Evolutionary conservation across 169 alveolate species (phyloP).

Genomic region (Eimeria sp.): DNA sequence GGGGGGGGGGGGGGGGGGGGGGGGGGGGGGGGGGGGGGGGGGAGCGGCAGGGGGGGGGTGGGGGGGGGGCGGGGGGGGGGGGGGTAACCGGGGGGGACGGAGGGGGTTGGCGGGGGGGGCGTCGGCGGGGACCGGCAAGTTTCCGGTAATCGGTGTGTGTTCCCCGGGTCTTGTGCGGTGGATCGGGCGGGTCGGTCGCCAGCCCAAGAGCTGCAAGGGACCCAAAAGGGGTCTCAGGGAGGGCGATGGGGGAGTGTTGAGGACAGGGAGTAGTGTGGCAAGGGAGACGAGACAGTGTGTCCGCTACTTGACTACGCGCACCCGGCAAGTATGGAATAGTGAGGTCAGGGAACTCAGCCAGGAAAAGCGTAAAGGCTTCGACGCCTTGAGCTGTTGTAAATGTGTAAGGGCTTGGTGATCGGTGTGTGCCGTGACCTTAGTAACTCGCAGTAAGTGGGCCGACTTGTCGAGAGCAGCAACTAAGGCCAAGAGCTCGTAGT

Average conservation of each 20-base stretch:
- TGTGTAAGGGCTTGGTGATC: no score
- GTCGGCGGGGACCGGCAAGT: not conserved
- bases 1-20: no score
- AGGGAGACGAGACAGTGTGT: conserved; percentile 2
- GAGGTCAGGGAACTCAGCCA: no score
- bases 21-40: no score
- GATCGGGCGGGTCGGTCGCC: conserved; percentile 6
- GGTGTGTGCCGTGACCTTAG: no score
- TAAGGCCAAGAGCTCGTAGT: no score
- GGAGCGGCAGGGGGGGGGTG: no score
- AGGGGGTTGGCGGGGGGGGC: not conserved
- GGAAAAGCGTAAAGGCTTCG: no score
- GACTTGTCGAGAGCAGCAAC: no score
- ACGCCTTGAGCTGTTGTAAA: no score
- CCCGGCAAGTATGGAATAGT: no score
- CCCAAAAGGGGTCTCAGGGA: not conserved
- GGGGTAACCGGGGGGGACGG: not conserved
- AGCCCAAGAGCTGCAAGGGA: not conserved
- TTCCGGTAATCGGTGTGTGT: not conserved
- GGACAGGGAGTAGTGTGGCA: not conserved
- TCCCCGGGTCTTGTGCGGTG: not conserved
- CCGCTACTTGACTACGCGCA: not conserved
- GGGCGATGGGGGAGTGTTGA: not conserved
- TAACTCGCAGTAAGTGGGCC: no score
- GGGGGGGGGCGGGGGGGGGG: not conserved